Base-by-base conservation (phyloP, 1,139 yeast genomes). In the Waltiozyma solani region DNA sequence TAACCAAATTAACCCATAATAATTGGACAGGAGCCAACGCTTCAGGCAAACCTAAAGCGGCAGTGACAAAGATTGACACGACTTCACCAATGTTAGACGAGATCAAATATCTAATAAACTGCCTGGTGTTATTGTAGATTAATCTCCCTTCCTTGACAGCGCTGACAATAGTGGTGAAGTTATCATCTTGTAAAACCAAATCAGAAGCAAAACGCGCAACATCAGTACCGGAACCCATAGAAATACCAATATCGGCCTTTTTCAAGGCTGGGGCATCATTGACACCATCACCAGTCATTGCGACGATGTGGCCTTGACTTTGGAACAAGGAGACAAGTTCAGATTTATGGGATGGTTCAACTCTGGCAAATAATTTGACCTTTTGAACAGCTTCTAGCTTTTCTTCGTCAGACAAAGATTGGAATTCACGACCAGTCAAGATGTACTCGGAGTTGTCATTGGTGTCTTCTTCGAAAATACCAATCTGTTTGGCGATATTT, bases 101-200 rank as follows among this genome's bases (percentile, higher is more conserved):
- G 38, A 83, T 69, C 52, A 83, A 66, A 55, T 83, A 91, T 46
- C 83, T 71, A 19, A 81, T 84, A 50, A 83, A 83, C 56, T 83
- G 82, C 58, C 82, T 86, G 48, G 83, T 82, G 54, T 83, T 83
- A 40, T 79, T 76, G 39, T 84, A 71, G 82, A 83, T 83, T 53
- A 89, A 69, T 50, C 93, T 70, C 22, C 93, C 93, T 58, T 83
- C 93, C 58, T 77, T 87, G 42, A 82, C 75, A 14, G 89, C 91
- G 58, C 75, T 75, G 39, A 80, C 69, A 55, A 81, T 80, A 14
- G 87, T 79, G 5, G 89, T 77, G 58, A 81, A 81, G 56, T 81
- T 81, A 54, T 81, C 91, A 56, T 80, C 87, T 20, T 80, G 73
- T 57, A 73, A 59, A 19, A 73, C 76, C 60, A 73, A 68, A 52